phyloP scores from a whole-genome alignment of 2,329 filamentous ascomycete genomes.

The Fusarium austroafricanum region DNA sequence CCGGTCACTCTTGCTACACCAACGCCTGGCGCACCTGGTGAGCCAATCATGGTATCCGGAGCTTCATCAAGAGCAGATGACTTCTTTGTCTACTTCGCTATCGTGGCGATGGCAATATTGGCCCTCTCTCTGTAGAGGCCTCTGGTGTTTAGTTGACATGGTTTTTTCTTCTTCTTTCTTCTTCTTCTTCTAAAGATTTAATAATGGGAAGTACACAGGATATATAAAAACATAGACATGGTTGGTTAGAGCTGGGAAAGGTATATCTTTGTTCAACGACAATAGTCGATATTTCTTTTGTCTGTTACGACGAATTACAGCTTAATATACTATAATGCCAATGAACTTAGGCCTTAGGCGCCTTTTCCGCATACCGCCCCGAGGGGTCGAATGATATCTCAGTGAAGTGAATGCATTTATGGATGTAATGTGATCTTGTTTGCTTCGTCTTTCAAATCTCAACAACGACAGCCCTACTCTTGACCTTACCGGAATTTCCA shows the following conservation, averaged over 20 bases:
- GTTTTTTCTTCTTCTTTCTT: neutral
- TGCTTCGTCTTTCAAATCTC: constrained; percentile 44
- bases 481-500: constrained; percentile 62
- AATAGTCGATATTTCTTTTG: constrained; percentile 24
- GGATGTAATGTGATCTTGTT: neutral
- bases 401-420: neutral
- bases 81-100: constrained; percentile 19
- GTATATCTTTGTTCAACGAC: constrained; percentile 20
- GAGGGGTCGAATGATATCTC: neutral
- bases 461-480: constrained; percentile 54
- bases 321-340: constrained; percentile 23
- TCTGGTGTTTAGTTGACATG: neutral
- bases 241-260: neutral
- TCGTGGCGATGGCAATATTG: constrained; percentile 24
- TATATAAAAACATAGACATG: constrained; percentile 3
- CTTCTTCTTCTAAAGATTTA: constrained; percentile 1
- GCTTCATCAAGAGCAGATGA: constrained; percentile 27
- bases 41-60: constrained; percentile 4
- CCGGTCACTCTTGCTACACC: constrained; percentile 1
- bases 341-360: neutral
- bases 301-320: constrained; percentile 17
- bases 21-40: constrained; percentile 30
- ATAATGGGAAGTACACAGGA: constrained; percentile 3
- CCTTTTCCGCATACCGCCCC: neutral
- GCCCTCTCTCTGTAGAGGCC: constrained; percentile 17